phyloP scores from a whole-genome alignment of 2,329 filamentous ascomycete genomes.

The Fusarium cicatricum region DNA sequence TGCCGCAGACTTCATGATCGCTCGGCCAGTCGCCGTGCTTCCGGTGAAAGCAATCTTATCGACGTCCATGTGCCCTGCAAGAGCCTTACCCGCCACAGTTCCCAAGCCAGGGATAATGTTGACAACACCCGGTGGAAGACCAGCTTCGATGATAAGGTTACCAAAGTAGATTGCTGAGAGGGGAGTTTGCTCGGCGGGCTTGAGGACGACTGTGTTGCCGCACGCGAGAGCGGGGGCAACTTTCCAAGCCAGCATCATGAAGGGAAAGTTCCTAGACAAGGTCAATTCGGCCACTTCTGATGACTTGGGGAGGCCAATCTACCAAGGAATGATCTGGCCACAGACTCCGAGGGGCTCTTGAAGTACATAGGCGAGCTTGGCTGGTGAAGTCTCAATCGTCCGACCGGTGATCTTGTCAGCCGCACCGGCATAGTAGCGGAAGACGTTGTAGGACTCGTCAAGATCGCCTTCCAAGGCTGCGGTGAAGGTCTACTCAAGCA shows the following conservation, averaged over 20 bases:
- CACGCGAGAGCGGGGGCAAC: conserved; percentile 70
- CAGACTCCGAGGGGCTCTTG: conserved; percentile 75
- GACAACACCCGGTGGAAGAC: conserved; percentile 77
- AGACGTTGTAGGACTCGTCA: conserved; percentile 48
- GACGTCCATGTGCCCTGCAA: conserved; percentile 69
- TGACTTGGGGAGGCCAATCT: too few species aligned
- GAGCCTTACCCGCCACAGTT: conserved; percentile 67
- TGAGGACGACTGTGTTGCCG: conserved; percentile 66
- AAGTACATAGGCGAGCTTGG: conserved; percentile 73
- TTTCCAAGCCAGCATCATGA: conserved; percentile 69
- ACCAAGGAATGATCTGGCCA: conserved; percentile 69
- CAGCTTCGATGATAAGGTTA: conserved; percentile 70
- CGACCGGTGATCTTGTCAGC: conserved; percentile 75
- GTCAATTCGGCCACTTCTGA: not conserved
- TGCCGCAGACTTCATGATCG: conserved; percentile 74
- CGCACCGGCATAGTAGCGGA: conserved; percentile 74
- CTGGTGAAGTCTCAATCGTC: conserved; percentile 69
- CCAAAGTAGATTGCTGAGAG: conserved; percentile 67
- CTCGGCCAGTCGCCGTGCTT: conserved; percentile 69
- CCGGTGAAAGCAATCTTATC: conserved; percentile 78
- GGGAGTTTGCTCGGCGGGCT: conserved; percentile 67
- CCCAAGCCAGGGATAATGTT: conserved; percentile 75
- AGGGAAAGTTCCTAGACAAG: conserved; percentile 12
- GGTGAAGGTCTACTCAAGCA: conserved; percentile 16
- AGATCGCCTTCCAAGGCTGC: conserved; percentile 66